Percentiles rank a stretch among this genome's conserved stretches.
Evolutionary conservation across 257 asterid species (phyloP).

Genomic region (Linaria vulgaris): DNA sequence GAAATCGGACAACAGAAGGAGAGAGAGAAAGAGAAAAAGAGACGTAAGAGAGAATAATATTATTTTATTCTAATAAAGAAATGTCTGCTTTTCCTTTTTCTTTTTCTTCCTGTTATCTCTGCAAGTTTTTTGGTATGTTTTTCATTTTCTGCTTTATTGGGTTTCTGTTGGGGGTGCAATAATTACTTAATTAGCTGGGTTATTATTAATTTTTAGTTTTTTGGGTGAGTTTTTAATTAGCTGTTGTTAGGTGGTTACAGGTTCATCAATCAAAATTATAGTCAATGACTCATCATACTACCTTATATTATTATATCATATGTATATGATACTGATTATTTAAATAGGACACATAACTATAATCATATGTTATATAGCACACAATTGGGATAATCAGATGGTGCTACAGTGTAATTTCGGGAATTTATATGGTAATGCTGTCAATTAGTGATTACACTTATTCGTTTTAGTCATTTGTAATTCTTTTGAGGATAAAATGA

Average conservation of each 20-base stretch:
- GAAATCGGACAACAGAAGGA: slow-evolving; percentile 28
- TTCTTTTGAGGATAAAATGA: too few relatives aligned
- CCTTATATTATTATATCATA: too few relatives aligned
- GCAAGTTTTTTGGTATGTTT: slow-evolving; percentile 31
- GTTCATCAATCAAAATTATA: slow-evolving; percentile 22
- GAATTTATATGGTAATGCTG: too few relatives aligned
- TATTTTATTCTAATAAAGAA: slow-evolving; percentile 5
- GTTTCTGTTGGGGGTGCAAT: not conserved
- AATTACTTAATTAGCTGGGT: not conserved
- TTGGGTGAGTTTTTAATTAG: not conserved
- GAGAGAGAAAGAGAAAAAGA: slow-evolving; percentile 34
- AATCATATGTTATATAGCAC: too few relatives aligned
- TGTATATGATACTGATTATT: too few relatives aligned
- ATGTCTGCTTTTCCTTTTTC: not conserved
- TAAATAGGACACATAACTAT: too few relatives aligned
- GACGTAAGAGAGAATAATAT: slow-evolving; percentile 42
- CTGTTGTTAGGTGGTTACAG: slow-evolving; percentile 25
- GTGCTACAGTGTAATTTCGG: too few relatives aligned
- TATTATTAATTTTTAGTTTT: not conserved
- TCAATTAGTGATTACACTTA: too few relatives aligned
- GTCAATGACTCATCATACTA: slow-evolving; percentile 25
- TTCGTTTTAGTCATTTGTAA: too few relatives aligned
- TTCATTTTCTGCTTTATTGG: not conserved
- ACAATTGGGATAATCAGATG: too few relatives aligned
- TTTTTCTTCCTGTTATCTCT: slow-evolving; percentile 18